A percentile compares a stretch with the other conserved stretches of the same genome.
Evolutionary conservation across 129 eudicot species (phyloP).

Genomic region (Pittosporum tobira): DNA sequence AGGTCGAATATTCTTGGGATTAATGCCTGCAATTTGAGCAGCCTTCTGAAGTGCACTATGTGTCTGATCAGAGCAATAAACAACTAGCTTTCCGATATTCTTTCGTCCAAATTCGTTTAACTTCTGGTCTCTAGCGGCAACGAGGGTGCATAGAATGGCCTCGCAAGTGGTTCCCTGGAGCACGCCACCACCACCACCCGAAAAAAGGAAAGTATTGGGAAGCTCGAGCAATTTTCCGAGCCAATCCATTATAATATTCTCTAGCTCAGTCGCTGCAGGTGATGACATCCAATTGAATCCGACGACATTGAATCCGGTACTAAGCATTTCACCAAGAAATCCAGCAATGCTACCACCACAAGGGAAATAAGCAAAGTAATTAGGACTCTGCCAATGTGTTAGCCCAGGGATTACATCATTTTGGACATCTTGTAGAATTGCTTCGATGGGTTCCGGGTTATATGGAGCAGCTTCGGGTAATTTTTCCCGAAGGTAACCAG

Average conservation of each 20-base stretch:
- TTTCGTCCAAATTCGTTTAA: conserved; percentile 16
- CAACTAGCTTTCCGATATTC: conserved; percentile 21
- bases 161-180: conserved; percentile 42
- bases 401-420: conserved; percentile 29
- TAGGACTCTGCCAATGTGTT: conserved; percentile 43
- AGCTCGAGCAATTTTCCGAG: conserved; percentile 28
- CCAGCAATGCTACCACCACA: conserved; percentile 30
- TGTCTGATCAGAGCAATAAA: conserved; percentile 39
- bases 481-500: conserved; percentile 18
- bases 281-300: conserved; percentile 48
- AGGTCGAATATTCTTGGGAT: conserved; percentile 20
- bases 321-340: conserved; percentile 30
- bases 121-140: conserved; percentile 29
- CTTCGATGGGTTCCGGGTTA: conserved; percentile 24
- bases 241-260: conserved; percentile 42
- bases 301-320: conserved; percentile 28
- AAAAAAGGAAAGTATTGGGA: conserved; percentile 27
- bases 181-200: conserved; percentile 44
- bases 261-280: conserved; percentile 44
- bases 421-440: conserved; percentile 20
- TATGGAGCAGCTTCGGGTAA: conserved; percentile 24
- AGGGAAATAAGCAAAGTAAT: conserved; percentile 31
- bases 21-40: conserved; percentile 26
- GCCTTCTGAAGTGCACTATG: conserved; percentile 34
- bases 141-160: conserved; percentile 29